Conservation (phyloP, 306 rosid species). For the Gillenia trifoliata region DNA sequence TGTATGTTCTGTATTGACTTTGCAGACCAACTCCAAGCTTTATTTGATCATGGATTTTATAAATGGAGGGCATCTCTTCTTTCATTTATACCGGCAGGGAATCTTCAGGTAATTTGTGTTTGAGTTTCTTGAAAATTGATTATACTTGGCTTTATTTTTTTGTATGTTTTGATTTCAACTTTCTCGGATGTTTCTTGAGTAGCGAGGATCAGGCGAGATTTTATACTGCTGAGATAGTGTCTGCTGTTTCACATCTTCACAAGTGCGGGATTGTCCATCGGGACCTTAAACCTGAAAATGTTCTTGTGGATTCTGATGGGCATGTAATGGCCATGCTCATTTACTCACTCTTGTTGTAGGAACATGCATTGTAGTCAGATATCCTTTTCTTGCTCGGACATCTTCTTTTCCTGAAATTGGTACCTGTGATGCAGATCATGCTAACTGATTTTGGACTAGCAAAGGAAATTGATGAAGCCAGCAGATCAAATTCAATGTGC, state of each 20-base stretch:
- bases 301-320: slow-evolving; percentile 85
- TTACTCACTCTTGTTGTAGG: slow-evolving; percentile 19
- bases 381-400: slow-evolving; percentile 6
- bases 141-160: neutral
- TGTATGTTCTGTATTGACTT: slow-evolving; percentile 8
- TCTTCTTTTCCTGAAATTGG: slow-evolving; percentile 1
- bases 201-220: slow-evolving; percentile 98
- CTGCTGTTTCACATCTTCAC: slow-evolving; percentile 95
- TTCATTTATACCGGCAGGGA: slow-evolving; percentile 82
- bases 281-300: slow-evolving; percentile 96
- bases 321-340: slow-evolving; percentile 59
- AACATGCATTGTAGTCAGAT: slow-evolving; percentile 13
- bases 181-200: slow-evolving; percentile 38
- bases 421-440: slow-evolving; percentile 56
- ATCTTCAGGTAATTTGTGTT: slow-evolving; percentile 60
- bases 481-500: slow-evolving; percentile 89
- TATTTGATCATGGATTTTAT: slow-evolving; percentile 87
- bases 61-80: slow-evolving; percentile 96
- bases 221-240: slow-evolving; percentile 90
- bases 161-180: slow-evolving; percentile 22
- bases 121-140: neutral
- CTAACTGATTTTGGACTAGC: slow-evolving; percentile 95
- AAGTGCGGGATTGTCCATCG: slow-evolving; percentile 82
- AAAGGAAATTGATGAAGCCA: slow-evolving; percentile 76
- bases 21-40: slow-evolving; percentile 78